Evolutionary conservation across 2,329 filamentous ascomycete genomes (phyloP).

Genomic region (Atkinsonella hypoxylon): DNA sequence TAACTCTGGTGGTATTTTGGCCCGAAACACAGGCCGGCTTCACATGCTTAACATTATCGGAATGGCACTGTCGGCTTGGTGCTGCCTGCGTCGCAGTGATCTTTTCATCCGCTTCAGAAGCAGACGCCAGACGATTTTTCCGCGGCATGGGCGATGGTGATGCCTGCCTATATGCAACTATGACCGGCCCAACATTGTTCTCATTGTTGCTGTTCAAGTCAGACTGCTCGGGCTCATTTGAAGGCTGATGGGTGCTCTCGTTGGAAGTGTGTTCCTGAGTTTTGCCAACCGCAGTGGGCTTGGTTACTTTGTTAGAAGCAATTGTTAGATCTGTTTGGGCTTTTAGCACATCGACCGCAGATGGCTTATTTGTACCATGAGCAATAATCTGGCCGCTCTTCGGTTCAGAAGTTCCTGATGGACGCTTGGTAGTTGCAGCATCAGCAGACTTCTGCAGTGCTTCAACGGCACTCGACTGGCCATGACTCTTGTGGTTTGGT

Average conservation of each 20-base stretch:
- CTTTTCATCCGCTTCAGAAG: neutral
- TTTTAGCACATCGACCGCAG: neutral
- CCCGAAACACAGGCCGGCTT: neutral
- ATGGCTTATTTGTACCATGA: neutral
- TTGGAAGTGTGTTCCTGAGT: neutral
- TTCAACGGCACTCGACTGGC: conserved; percentile 7
- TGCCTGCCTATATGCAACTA: neutral
- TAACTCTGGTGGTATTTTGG: neutral
- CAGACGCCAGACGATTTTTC: neutral
- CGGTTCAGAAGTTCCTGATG: neutral
- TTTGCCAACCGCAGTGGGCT: neutral
- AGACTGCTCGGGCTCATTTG: neutral
- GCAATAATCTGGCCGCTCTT: neutral
- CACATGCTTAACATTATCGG: neutral
- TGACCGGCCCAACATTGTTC: conserved; percentile 1
- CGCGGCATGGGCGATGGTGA: conserved; percentile 5
- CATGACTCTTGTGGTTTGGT: neutral
- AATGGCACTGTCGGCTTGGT: neutral
- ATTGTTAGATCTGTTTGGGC: neutral
- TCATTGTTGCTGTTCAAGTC: neutral
- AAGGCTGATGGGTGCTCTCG: neutral
- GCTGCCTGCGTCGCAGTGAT: neutral
- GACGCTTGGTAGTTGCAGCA: conserved; percentile 10
- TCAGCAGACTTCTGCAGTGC: conserved; percentile 18
- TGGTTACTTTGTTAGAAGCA: neutral